Evolutionary conservation across 1,139 yeast genomes (phyloP).

Genomic region (Trichomonascaceae sp.): DNA sequence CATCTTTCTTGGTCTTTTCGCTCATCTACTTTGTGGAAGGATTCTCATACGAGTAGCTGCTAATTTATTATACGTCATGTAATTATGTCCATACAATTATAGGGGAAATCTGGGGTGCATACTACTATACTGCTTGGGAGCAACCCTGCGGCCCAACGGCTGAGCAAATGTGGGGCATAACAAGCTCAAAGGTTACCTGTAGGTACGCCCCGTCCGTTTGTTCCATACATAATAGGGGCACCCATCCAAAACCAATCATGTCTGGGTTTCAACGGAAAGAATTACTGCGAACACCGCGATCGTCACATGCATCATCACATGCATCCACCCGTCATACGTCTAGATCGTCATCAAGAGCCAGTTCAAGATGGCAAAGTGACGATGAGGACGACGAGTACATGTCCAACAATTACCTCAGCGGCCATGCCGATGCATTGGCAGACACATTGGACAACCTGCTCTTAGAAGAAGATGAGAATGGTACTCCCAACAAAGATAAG

Average conservation of each 20-base stretch:
- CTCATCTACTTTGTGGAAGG: constrained; percentile 45
- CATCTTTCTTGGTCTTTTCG: constrained; percentile 74
- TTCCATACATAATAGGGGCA: too few species aligned
- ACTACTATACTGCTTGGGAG: too few species aligned
- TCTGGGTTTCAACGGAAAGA: background rate
- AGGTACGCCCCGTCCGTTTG: too few species aligned
- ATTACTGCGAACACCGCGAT: constrained; percentile 5
- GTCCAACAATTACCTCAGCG: constrained; percentile 12
- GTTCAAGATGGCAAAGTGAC: constrained; percentile 10
- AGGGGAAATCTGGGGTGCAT: too few species aligned
- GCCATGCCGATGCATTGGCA: constrained; percentile 12
- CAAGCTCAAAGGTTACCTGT: too few species aligned
- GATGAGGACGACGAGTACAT: constrained; percentile 17
- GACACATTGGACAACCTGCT: constrained; percentile 11
- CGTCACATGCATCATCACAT: constrained; percentile 9
- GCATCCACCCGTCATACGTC: constrained; percentile 10
- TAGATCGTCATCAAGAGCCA: constrained; percentile 11
- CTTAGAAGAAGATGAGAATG: constrained; percentile 5
- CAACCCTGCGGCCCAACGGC: too few species aligned
- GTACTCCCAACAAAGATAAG: constrained; percentile 11
- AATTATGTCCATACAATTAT: too few species aligned
- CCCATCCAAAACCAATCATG: too few species aligned
- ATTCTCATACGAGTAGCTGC: too few species aligned
- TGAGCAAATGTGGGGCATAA: too few species aligned
- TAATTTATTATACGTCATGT: constrained; percentile 6